These are phyloP conservation scores for Suhomyces maxii DNA, from an alignment of 1,139 yeast species.

Conservation along the genomic window DNA sequence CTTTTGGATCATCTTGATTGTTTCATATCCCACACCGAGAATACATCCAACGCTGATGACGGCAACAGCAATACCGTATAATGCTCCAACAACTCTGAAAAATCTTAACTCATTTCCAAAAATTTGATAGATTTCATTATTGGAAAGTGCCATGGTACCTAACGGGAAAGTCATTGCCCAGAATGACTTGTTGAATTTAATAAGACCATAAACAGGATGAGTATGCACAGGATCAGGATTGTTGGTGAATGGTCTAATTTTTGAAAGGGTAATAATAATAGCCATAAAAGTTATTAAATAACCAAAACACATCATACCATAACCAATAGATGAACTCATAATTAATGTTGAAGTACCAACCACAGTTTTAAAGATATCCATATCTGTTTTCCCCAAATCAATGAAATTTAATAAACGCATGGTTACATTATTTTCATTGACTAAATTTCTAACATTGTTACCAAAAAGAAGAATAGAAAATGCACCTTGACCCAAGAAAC, in stretches of 20 bases:
- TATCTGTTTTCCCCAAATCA: conserved; percentile 5
- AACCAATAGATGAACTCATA: conserved; percentile 10
- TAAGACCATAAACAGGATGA: conserved; percentile 24
- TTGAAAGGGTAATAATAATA: conserved; percentile 18
- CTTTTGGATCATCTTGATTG: background rate
- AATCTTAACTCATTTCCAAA: conserved; percentile 45
- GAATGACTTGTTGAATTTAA: conserved; percentile 59
- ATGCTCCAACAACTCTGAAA: conserved; percentile 60
- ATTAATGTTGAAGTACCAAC: conserved; percentile 2
- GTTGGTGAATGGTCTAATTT: conserved; percentile 21
- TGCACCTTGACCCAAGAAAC: conserved; percentile 77
- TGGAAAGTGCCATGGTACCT: conserved; percentile 76
- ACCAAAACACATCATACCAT: conserved; percentile 23
- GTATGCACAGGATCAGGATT: conserved; percentile 17
- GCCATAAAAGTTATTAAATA: conserved; percentile 25
- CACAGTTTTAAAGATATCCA: conserved; percentile 2
- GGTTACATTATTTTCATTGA: conserved; percentile 3
- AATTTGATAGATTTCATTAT: conserved; percentile 47
- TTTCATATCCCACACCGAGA: conserved; percentile 23
- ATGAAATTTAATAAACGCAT: conserved; percentile 11
- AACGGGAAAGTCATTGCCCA: conserved; percentile 92
- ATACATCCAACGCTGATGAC: conserved; percentile 38
- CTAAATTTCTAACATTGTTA: conserved; percentile 25
- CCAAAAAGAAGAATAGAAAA: conserved; percentile 66
- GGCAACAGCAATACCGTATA: conserved; percentile 53